Conservation (phyloP, 495 filamentous ascomycete genomes). For the Penicillium fimorum region DNA sequence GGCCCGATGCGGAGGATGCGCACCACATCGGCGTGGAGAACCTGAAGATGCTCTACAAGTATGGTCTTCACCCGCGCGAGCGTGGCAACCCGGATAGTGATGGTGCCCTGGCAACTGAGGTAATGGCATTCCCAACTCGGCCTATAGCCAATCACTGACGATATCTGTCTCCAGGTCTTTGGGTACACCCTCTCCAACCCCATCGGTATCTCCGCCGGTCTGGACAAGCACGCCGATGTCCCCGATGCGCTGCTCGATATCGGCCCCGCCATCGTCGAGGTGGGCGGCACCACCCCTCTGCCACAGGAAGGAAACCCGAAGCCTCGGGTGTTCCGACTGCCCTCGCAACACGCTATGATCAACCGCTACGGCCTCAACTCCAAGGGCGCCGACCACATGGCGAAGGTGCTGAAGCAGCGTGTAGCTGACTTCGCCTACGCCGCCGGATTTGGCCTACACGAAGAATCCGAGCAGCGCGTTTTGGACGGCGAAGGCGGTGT, state of each 20-base stretch:
- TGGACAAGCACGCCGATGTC: conserved; percentile 91
- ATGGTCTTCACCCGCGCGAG: conserved; percentile 70
- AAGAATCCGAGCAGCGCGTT: conserved; percentile 65
- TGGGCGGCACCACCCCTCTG: conserved; percentile 82
- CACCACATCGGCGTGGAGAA: conserved; percentile 71
- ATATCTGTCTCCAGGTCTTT: conserved; percentile 57
- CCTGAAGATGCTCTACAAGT: conserved; percentile 55
- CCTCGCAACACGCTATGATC: conserved; percentile 78
- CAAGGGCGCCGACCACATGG: conserved; percentile 82
- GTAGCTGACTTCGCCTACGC: conserved; percentile 72
- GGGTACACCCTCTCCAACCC: conserved; percentile 77
- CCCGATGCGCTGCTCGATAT: conserved; percentile 77
- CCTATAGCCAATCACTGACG: conserved; percentile 9
- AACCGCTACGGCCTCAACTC: conserved; percentile 97
- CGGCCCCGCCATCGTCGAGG: conserved; percentile 80
- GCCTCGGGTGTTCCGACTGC: conserved; percentile 83
- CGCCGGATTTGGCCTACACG: conserved; percentile 61
- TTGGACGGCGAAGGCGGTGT: conserved; percentile 66
- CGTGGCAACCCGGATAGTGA: conserved; percentile 54
- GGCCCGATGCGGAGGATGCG: conserved; percentile 85
- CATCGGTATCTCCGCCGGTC: conserved; percentile 85
- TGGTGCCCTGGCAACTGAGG: conserved; percentile 53
- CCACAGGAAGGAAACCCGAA: conserved; percentile 84
- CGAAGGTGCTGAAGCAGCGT: conserved; percentile 71
- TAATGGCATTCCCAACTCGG: conserved; percentile 12